phyloP scores from a whole-genome alignment of 805 yeast species.

The Lipomyces japonicus region DNA sequence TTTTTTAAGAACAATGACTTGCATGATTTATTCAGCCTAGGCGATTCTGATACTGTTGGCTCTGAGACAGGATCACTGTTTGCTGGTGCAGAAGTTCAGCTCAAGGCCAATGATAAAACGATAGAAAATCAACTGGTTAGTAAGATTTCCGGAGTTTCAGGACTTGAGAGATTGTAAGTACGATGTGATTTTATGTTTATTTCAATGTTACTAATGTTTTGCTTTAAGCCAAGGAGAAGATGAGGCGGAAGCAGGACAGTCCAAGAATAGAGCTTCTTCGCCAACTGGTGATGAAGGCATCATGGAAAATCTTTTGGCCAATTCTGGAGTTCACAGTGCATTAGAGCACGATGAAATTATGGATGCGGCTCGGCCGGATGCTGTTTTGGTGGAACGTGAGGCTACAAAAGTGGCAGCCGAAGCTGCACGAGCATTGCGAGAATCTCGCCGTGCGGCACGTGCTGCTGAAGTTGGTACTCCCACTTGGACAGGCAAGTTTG shows the following conservation, averaged over 20 bases:
- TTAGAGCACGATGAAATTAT: conserved; percentile 76
- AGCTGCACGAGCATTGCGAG: conserved; percentile 55
- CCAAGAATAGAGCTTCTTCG: neutral
- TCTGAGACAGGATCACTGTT: conserved; percentile 68
- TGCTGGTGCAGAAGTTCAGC: conserved; percentile 45
- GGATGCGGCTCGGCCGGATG: conserved; percentile 52
- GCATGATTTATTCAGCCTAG: conserved; percentile 82
- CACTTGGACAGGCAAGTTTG: conserved; percentile 95
- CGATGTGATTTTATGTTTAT: conserved; percentile 34
- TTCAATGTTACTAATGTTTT: neutral
- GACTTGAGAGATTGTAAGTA: conserved; percentile 59
- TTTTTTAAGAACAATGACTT: conserved; percentile 90
- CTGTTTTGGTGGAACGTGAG: conserved; percentile 56
- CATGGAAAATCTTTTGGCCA: conserved; percentile 71
- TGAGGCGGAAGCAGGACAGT: conserved; percentile 8
- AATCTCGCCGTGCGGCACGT: conserved; percentile 55
- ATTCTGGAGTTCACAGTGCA: conserved; percentile 67
- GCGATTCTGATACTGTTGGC: conserved; percentile 63
- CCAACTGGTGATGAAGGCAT: conserved; percentile 44
- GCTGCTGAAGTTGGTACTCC: conserved; percentile 66
- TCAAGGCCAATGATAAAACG: conserved; percentile 32
- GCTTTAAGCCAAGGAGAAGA: conserved; percentile 10
- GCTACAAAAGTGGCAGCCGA: conserved; percentile 58
- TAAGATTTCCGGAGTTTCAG: conserved; percentile 67
- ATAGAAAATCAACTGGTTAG: conserved; percentile 60